Conservation (phyloP, 768 basidiomycete genomes). For the Obba rivulosa region DNA sequence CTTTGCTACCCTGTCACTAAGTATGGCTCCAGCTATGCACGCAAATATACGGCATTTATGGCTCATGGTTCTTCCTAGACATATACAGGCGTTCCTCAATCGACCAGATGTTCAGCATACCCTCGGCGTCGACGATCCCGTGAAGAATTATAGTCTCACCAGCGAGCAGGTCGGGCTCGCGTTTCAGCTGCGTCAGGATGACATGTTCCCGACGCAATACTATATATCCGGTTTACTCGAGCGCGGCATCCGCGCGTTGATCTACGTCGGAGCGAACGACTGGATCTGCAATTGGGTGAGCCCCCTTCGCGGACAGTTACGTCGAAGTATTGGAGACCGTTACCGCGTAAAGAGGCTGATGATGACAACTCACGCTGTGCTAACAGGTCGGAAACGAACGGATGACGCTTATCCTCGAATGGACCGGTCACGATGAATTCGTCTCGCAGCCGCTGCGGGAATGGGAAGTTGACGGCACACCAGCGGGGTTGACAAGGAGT, state of each 20-base stretch:
- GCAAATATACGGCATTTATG: no score
- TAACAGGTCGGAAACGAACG: slow-evolving; percentile 48
- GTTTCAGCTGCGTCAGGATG: slow-evolving; percentile 43
- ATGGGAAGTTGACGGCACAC: slow-evolving; percentile 50
- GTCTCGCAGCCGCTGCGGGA: slow-evolving; percentile 35
- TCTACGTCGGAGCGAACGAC: slow-evolving; percentile 50
- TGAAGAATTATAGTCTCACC: slow-evolving; percentile 35
- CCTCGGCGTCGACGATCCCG: slow-evolving; percentile 55
- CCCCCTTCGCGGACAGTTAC: no score
- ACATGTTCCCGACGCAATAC: slow-evolving; percentile 16
- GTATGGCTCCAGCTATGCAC: slow-evolving; percentile 19
- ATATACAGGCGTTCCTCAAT: slow-evolving; percentile 55
- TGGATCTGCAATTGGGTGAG: slow-evolving; percentile 51
- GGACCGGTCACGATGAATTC: slow-evolving; percentile 52
- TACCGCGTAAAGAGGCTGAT: no score
- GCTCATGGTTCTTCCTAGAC: not conserved
- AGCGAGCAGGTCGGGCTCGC: slow-evolving; percentile 35
- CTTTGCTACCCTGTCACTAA: slow-evolving; percentile 55
- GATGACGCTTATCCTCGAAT: slow-evolving; percentile 57
- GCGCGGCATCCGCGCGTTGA: slow-evolving; percentile 41
- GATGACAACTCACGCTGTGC: no score
- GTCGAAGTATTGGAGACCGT: no score
- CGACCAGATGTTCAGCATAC: slow-evolving; percentile 43
- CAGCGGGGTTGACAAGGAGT: slow-evolving; percentile 49
- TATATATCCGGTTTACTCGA: slow-evolving; percentile 49